phyloP scores from a whole-genome alignment of 805 yeast species.

The Saccharomycopsis amapae region DNA sequence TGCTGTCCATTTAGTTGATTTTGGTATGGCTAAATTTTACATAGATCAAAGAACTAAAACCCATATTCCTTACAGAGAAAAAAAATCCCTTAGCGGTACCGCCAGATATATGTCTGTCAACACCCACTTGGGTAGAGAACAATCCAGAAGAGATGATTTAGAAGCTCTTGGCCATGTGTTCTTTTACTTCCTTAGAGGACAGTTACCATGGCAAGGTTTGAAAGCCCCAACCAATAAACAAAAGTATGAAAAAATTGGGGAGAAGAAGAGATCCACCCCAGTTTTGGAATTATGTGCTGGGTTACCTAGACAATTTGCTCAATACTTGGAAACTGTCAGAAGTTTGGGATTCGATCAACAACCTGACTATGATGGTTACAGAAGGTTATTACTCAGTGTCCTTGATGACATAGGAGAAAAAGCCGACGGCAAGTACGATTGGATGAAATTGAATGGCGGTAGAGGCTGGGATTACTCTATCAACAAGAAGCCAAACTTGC shows the following conservation, averaged over 20 bases:
- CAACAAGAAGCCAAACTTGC: slow-evolving; percentile 87
- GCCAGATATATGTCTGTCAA: slow-evolving; percentile 98
- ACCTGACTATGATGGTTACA: slow-evolving; percentile 87
- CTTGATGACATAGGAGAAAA: slow-evolving; percentile 61
- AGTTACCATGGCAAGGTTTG: slow-evolving; percentile 97
- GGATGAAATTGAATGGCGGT: slow-evolving; percentile 96
- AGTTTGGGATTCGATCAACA: slow-evolving; percentile 86
- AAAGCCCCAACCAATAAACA: slow-evolving; percentile 98
- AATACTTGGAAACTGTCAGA: slow-evolving; percentile 83
- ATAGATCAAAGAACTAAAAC: slow-evolving; percentile 93
- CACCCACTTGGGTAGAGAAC: slow-evolving; percentile 96
- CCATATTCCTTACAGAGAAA: slow-evolving; percentile 95
- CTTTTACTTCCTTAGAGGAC: slow-evolving; percentile 89
- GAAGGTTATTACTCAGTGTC: slow-evolving; percentile 71
- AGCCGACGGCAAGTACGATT: slow-evolving; percentile 89
- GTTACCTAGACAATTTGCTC: slow-evolving; percentile 87
- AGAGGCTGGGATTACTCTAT: slow-evolving; percentile 90
- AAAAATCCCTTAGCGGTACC: slow-evolving; percentile 92
- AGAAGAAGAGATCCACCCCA: slow-evolving; percentile 85
- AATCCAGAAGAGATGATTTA: slow-evolving; percentile 91
- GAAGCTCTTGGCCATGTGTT: slow-evolving; percentile 96
- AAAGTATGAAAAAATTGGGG: slow-evolving; percentile 95
- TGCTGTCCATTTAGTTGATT: slow-evolving; percentile 83
- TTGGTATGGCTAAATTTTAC: slow-evolving; percentile 98
- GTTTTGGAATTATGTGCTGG: slow-evolving; percentile 83